phyloP scores from a whole-genome alignment of 768 basidiomycete genomes.

The Tylopilus subfusipes region DNA sequence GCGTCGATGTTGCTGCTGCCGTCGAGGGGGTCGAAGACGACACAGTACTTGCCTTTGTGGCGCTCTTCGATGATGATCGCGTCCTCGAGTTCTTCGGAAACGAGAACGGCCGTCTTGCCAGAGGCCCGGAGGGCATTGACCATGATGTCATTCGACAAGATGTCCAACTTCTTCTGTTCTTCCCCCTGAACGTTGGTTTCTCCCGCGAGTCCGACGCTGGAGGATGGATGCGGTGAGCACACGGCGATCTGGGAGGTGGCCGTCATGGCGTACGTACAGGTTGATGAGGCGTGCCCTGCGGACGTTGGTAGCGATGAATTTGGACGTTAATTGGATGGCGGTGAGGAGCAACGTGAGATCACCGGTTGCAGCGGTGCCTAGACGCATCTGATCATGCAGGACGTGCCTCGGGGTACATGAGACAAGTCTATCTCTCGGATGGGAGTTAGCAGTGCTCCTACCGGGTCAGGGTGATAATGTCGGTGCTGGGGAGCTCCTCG shows the following conservation, averaged over 20 bases:
- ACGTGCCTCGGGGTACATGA: slow-evolving; percentile 61
- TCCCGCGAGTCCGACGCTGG: slow-evolving; percentile 92
- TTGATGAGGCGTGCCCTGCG: slow-evolving; percentile 96
- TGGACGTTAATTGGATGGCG: slow-evolving; percentile 93
- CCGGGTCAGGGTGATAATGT: slow-evolving; percentile 93
- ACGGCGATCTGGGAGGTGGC: background rate
- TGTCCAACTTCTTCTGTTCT: slow-evolving; percentile 98
- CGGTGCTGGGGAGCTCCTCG: slow-evolving; percentile 74
- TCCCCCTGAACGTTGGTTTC: slow-evolving; percentile 97
- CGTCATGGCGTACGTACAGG: slow-evolving; percentile 54
- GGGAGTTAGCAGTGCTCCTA: slow-evolving; percentile 35
- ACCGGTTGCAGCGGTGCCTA: slow-evolving; percentile 82
- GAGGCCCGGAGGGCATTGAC: slow-evolving; percentile 93
- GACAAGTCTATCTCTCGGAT: background rate
- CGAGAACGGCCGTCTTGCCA: slow-evolving; percentile 95
- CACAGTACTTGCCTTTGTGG: slow-evolving; percentile 87
- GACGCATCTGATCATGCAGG: slow-evolving; percentile 76
- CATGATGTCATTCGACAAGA: slow-evolving; percentile 99
- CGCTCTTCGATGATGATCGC: slow-evolving; percentile 85
- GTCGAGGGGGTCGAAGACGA: slow-evolving; percentile 97
- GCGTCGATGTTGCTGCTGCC: slow-evolving; percentile 97
- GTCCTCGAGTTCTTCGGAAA: slow-evolving; percentile 93
- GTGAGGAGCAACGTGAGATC: slow-evolving; percentile 93
- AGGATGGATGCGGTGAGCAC: background rate
- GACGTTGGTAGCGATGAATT: slow-evolving; percentile 98